Evolutionary conservation across 768 basidiomycete species (phyloP).

Genomic region (Tylopilus rubrobrunneus): DNA sequence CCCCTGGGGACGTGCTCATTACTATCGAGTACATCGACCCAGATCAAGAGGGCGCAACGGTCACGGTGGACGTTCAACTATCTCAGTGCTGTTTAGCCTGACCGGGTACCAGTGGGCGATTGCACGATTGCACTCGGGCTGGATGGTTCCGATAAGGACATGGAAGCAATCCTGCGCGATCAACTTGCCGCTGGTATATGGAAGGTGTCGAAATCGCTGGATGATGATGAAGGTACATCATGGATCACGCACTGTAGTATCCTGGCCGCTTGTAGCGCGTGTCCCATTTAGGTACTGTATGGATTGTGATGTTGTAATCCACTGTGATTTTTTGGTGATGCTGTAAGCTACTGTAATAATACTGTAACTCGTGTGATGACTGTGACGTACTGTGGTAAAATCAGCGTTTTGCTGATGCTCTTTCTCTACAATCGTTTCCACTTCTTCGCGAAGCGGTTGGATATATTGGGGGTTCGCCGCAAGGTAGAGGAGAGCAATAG

Average conservation of each 20-base stretch:
- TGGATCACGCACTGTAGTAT: no score
- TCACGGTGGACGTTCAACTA: constrained; percentile 39
- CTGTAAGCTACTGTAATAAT: no score
- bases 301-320: no score
- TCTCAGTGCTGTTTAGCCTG: constrained; percentile 39
- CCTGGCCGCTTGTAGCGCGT: no score
- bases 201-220: constrained; percentile 21
- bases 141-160: constrained; percentile 40
- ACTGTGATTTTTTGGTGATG: no score
- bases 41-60: constrained; percentile 31
- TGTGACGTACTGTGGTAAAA: no score
- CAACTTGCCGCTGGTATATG: constrained; percentile 28
- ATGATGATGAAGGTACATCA: no score
- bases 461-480: background rate
- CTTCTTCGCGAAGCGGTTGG: background rate
- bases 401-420: no score
- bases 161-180: constrained; percentile 43
- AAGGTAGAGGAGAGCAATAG: background rate
- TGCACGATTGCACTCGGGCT: constrained; percentile 48
- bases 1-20: constrained; percentile 25
- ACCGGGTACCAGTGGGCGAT: constrained; percentile 38
- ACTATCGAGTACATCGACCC: constrained; percentile 30
- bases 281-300: no score
- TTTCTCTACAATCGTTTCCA: background rate
- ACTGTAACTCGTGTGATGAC: no score